phyloP scores from a whole-genome alignment of 805 yeast species.

The Saturnispora sekii region DNA sequence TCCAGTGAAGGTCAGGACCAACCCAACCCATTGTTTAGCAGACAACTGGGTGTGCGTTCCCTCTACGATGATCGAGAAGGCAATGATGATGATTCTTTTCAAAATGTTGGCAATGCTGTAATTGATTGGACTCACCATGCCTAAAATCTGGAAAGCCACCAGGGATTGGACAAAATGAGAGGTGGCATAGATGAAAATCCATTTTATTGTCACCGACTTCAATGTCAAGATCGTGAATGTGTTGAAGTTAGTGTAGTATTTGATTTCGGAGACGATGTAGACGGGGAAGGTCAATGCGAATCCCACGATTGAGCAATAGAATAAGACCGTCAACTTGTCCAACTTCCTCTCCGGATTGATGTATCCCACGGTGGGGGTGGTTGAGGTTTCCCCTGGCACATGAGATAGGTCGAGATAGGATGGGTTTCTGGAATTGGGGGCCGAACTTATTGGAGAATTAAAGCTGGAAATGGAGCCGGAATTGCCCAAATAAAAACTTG shows the following conservation, averaged over 20 bases:
- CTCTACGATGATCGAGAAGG: constrained; percentile 58
- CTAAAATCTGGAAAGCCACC: constrained; percentile 67
- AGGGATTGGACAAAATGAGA: constrained; percentile 66
- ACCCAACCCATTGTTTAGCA: constrained; percentile 39
- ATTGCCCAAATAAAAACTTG: constrained; percentile 15
- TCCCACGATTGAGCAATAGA: constrained; percentile 64
- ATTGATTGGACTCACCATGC: constrained; percentile 62
- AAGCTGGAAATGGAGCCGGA: constrained; percentile 11
- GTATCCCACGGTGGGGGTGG: constrained; percentile 17
- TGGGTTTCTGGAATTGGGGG: constrained; percentile 7
- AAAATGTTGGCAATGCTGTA: constrained; percentile 72
- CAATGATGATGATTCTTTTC: constrained; percentile 62
- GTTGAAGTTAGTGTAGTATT: constrained; percentile 19
- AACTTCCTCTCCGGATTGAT: constrained; percentile 31
- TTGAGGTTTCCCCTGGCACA: background rate
- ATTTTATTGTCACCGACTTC: constrained; percentile 20
- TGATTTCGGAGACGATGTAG: constrained; percentile 48
- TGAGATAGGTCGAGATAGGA: constrained; percentile 1
- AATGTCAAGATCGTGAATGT: constrained; percentile 26
- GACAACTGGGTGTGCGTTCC: constrained; percentile 30
- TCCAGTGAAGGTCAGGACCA: constrained; percentile 48
- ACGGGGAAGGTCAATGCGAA: constrained; percentile 57
- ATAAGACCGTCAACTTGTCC: constrained; percentile 62
- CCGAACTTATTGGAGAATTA: constrained; percentile 1
- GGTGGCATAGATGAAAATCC: constrained; percentile 52